phyloP scores from a whole-genome alignment of 2,329 filamentous ascomycete genomes.

The Xylariaceae sp. region DNA sequence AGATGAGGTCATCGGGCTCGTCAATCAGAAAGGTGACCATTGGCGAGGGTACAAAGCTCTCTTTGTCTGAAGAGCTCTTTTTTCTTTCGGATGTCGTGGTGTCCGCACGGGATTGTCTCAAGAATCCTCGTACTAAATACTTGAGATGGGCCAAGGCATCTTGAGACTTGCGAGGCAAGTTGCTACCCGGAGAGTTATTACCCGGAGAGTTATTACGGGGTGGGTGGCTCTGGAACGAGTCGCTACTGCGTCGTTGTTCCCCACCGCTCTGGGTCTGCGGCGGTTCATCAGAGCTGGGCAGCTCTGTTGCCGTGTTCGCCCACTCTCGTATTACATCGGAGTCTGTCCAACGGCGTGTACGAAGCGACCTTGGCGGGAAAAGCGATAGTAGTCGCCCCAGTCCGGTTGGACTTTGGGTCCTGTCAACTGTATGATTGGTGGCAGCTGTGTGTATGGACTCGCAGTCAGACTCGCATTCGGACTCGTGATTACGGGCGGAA shows the following conservation, averaged over 20 bases:
- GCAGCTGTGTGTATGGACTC: not conserved
- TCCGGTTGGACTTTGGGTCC: not conserved
- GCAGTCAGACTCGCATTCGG: no score
- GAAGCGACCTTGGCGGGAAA: not conserved
- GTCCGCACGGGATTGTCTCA: conserved; percentile 1
- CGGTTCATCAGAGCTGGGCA: not conserved
- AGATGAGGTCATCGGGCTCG: conserved; percentile 19
- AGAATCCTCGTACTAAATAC: conserved; percentile 15
- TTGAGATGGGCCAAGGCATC: conserved; percentile 12
- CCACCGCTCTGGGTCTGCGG: not conserved
- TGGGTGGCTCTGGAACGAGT: not conserved
- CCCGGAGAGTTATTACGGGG: no score
- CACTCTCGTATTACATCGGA: not conserved
- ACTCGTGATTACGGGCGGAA: not conserved
- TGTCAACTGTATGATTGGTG: not conserved
- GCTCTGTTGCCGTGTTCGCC: not conserved
- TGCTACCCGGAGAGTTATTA: not conserved
- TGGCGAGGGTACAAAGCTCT: conserved; percentile 25
- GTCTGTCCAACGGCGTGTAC: not conserved
- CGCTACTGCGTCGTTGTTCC: not conserved
- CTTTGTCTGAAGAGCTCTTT: not conserved
- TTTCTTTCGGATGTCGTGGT: not conserved
- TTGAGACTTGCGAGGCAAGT: not conserved
- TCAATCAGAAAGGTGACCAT: conserved; percentile 28
- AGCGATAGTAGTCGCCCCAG: not conserved